Evolutionary conservation across 768 basidiomycete species (phyloP).

Genomic region (Pholiota microspora): DNA sequence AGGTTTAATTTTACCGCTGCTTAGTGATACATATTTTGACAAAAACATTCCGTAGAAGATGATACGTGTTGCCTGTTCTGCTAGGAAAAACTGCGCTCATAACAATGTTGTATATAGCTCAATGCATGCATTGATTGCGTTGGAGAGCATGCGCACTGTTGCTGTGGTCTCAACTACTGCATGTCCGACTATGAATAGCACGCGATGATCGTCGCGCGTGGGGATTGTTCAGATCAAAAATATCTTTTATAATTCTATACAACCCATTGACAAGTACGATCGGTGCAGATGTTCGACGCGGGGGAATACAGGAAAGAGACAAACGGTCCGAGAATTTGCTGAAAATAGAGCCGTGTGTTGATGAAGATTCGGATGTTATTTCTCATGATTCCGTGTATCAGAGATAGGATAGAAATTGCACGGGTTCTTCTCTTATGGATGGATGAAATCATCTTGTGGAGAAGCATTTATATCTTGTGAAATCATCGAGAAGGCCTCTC

Average conservation of each 20-base stretch:
- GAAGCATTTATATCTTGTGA: not conserved
- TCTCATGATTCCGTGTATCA: not conserved
- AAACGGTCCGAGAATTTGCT: too few relatives aligned
- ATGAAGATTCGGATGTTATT: not conserved
- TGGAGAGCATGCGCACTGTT: not conserved
- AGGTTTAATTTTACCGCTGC: not conserved
- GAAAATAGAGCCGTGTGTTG: too few relatives aligned
- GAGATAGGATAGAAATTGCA: not conserved
- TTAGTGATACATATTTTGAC: not conserved
- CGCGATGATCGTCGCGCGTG: not conserved
- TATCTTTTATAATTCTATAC: too few relatives aligned
- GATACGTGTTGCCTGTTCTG: not conserved
- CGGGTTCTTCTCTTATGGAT: not conserved
- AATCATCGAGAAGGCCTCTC: not conserved
- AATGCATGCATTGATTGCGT: not conserved
- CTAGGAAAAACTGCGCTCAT: not conserved
- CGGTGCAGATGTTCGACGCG: too few relatives aligned
- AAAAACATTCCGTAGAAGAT: not conserved
- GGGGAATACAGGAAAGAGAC: too few relatives aligned
- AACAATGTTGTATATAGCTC: not conserved
- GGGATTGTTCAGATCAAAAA: not conserved
- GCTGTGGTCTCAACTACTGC: not conserved
- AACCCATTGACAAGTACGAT: too few relatives aligned
- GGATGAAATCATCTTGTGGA: not conserved
- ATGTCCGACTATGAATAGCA: not conserved